Percentiles rank a stretch among this genome's conserved stretches.
Evolutionary conservation across 2,329 filamentous ascomycete genomes (phyloP).

Genomic region (Achaetomium macrosporum): DNA sequence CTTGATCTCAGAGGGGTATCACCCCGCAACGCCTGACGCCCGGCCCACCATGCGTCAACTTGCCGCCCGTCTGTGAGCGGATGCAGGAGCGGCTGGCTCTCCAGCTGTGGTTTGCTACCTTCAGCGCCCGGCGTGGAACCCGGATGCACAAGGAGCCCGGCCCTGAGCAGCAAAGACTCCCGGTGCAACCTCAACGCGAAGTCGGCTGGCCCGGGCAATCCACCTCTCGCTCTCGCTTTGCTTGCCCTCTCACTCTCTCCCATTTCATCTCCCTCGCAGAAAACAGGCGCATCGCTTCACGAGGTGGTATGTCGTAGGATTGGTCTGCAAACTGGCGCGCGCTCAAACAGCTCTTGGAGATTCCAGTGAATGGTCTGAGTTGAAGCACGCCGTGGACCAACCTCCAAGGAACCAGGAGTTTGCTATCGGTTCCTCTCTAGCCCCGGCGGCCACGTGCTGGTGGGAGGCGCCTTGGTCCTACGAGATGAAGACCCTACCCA

Average conservation of each 20-base stretch:
- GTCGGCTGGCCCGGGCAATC: not conserved
- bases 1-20: not conserved
- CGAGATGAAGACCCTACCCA: not conserved
- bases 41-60: not conserved
- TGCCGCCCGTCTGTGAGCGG: not conserved
- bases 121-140: constrained; percentile 1
- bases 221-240: not conserved
- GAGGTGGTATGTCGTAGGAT: not conserved
- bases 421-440: constrained; percentile 21
- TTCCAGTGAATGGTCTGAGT: not conserved
- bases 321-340: not conserved
- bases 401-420: constrained; percentile 23
- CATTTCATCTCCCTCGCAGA: not conserved
- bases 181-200: constrained; percentile 15
- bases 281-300: not conserved
- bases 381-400: not conserved
- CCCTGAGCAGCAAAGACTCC: constrained; percentile 8
- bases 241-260: not conserved
- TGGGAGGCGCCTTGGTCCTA: constrained; percentile 9
- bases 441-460: constrained; percentile 29
- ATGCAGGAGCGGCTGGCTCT: not conserved
- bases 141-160: constrained; percentile 2
- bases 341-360: not conserved
- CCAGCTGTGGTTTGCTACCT: constrained; percentile 1
- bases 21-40: constrained; percentile 2